phyloP scores from a whole-genome alignment of 2,329 filamentous ascomycete genomes.

The Aspergillus brasiliensis region DNA sequence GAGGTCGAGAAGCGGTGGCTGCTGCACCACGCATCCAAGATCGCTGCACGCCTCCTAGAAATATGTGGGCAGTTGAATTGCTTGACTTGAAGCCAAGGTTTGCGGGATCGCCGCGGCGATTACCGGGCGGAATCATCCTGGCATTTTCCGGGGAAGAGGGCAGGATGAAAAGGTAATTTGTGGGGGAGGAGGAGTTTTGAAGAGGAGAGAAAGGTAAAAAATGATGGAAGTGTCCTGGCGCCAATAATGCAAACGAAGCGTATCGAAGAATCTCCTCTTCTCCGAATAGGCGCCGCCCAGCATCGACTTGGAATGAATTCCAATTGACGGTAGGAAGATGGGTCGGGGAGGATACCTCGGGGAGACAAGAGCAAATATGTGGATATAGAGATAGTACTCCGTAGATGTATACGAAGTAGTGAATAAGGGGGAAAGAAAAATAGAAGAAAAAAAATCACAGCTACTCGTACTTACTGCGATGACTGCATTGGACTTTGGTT shows the following conservation, averaged over 20 bases:
- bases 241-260: too few relatives aligned
- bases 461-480: neutral
- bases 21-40: conserved; percentile 41
- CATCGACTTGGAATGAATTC: neutral
- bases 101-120: conserved; percentile 12
- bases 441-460: too few relatives aligned
- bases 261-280: too few relatives aligned
- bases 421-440: too few relatives aligned
- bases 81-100: conserved; percentile 26
- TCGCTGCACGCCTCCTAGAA: conserved; percentile 41
- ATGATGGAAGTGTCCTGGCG: neutral
- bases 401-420: neutral
- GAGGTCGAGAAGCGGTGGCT: neutral
- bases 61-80: conserved; percentile 45
- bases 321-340: neutral
- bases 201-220: neutral
- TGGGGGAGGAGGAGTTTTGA: neutral
- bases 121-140: conserved; percentile 16
- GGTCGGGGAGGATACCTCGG: neutral
- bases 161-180: neutral
- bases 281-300: neutral
- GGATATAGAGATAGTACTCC: neutral
- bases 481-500: neutral
- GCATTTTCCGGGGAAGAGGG: conserved; percentile 3
- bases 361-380: neutral